A percentile compares a stretch with the other conserved stretches of the same genome.
These are phyloP conservation scores for Calonectria pseudoreteaudii DNA, from an alignment of 2,329 filamentous ascomycete genomes.

Conservation along the genomic window DNA sequence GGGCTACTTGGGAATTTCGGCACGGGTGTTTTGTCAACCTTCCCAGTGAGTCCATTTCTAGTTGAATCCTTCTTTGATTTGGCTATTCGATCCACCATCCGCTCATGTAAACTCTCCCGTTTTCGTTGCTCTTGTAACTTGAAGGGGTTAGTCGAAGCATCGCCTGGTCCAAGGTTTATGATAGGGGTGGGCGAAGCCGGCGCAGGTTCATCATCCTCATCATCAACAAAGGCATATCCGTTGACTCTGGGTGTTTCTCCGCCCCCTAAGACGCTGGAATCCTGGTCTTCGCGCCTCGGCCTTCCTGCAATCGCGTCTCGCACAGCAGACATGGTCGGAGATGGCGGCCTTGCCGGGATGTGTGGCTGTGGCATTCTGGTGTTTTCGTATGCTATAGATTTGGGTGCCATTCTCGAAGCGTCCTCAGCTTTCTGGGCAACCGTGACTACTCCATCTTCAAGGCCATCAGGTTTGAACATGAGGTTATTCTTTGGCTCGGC, in stretches of 20 bases:
- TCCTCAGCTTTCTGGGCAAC: slow-evolving; percentile 76
- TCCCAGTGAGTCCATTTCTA: slow-evolving; percentile 70
- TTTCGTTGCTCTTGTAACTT: slow-evolving; percentile 79
- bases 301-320: slow-evolving; percentile 85
- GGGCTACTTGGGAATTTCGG: slow-evolving; percentile 78
- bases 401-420: slow-evolving; percentile 79
- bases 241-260: slow-evolving; percentile 90
- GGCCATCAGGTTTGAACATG: slow-evolving; percentile 83
- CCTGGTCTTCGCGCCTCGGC: slow-evolving; percentile 71
- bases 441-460: slow-evolving; percentile 71
- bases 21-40: slow-evolving; percentile 69
- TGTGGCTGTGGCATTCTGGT: slow-evolving; percentile 76
- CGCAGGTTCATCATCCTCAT: slow-evolving; percentile 68
- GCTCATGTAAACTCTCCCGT: slow-evolving; percentile 84
- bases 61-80: slow-evolving; percentile 75
- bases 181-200: slow-evolving; percentile 45
- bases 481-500: slow-evolving; percentile 81
- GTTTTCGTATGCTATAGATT: slow-evolving; percentile 83
- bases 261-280: slow-evolving; percentile 62
- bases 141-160: slow-evolving; percentile 83
- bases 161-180: slow-evolving; percentile 69
- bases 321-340: slow-evolving; percentile 86
- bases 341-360: slow-evolving; percentile 67
- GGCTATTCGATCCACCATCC: slow-evolving; percentile 86
- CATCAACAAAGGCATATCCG: slow-evolving; percentile 94